Base-by-base conservation (phyloP, 2,329 filamentous ascomycete species). In the Spiromastix sp. region DNA sequence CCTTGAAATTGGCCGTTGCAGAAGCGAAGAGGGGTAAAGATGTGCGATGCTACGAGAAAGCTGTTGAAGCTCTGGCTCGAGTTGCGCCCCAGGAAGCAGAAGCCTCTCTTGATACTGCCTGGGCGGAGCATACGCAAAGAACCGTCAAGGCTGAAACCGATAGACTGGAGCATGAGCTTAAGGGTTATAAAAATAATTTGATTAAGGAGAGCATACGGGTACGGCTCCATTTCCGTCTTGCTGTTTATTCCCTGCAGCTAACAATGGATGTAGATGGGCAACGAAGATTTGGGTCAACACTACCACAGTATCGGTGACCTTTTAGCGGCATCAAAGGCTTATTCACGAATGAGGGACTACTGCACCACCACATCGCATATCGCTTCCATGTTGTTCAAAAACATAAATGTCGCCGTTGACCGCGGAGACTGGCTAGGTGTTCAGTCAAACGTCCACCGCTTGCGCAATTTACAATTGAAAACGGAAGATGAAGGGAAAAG, bases 131-230 rank as follows among this genome's bases (percentile, higher is more conserved):
- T 39, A 80, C 72, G 24, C 74, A 78, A 15, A 74, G 74, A 42
- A 64, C 71, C 34, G 84, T 87, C 48, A 74, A 74, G 46, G 62
- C 66, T 2, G 81, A 93, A 57, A 79, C 79, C 1, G 68, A 76
- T 37, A 74, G 81, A n/a, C 67, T 96, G 37, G 85, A 95, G 54
- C 66, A 72, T 11, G 85, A 96, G 58, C 68, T 98, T 13, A 87
- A 86, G 57, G 81, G 80, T 1, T 96, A 96, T 60, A 94, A 91
- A 62, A 94, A 95, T 55, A 98, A 96, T 50, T 64, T 96, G 28
- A 86, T 98, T 49, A 94, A 95, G 56, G 91, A 98, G 63, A 95
- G 86, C 63, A 94, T 96, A 50, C 66, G 87, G 47, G 86, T 93
- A 68, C 38, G 72, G 52, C 26, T 24, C n/a, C n/a, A 24, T n/a